A percentile compares a stretch with the other conserved stretches of the same genome.
These are phyloP conservation scores for Aspergillus puulaauensis DNA, from an alignment of 2,329 filamentous ascomycete species.

Conservation along the genomic window DNA sequence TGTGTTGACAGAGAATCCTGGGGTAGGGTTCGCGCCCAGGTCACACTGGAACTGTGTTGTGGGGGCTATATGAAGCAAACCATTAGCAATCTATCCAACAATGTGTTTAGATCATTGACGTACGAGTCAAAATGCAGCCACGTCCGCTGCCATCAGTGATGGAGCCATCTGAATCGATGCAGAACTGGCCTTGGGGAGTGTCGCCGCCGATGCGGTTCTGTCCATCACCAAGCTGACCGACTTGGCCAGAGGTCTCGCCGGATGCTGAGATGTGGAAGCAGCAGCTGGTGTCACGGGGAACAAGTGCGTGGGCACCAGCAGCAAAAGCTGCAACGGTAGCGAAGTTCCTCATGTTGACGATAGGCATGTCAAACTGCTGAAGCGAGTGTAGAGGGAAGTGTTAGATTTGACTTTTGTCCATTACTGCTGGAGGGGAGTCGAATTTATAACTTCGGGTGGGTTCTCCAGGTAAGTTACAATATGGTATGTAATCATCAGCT, in stretches of 20 bases:
- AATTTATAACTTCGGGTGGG: slow-evolving; percentile 25
- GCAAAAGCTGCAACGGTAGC: slow-evolving; percentile 39
- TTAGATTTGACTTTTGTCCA: background rate
- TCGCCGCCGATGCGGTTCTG: slow-evolving; percentile 59
- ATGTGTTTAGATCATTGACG: slow-evolving; percentile 20
- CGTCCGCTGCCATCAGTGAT: slow-evolving; percentile 58
- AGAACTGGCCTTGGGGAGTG: slow-evolving; percentile 52
- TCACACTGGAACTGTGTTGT: slow-evolving; percentile 65
- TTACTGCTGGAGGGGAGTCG: background rate
- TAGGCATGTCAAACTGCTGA: background rate
- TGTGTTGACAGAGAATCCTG: slow-evolving; percentile 58
- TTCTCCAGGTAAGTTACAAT: background rate
- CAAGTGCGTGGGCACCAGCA: slow-evolving; percentile 44
- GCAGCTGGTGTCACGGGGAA: slow-evolving; percentile 42
- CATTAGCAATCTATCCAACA: slow-evolving; percentile 10
- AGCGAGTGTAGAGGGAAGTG: slow-evolving; percentile 15
- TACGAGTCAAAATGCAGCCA: slow-evolving; percentile 65
- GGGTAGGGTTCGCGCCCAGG: slow-evolving; percentile 48
- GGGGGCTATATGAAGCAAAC: slow-evolving; percentile 40
- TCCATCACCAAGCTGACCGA: slow-evolving; percentile 63
- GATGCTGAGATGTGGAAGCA: slow-evolving; percentile 55
- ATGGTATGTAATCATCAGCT: slow-evolving; percentile 10
- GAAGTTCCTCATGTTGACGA: slow-evolving; percentile 39
- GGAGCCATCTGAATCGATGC: slow-evolving; percentile 52
- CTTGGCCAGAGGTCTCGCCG: slow-evolving; percentile 50